Evolutionary conservation across 345 rosid genomes (phyloP).

Genomic region (Boechera divaricarpa): DNA sequence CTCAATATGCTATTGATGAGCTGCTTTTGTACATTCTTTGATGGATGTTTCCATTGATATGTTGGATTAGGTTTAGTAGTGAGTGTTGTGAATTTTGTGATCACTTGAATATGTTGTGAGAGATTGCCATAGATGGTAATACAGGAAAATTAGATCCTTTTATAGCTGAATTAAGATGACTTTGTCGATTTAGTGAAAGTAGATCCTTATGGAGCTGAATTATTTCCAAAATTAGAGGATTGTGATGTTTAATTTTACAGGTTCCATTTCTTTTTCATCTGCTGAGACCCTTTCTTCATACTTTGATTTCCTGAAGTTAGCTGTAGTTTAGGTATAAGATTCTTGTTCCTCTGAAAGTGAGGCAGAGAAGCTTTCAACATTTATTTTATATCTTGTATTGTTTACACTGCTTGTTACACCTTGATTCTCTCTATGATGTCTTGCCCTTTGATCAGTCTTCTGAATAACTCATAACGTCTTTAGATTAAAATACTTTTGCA

Average conservation of each 20-base stretch:
- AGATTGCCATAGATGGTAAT: slow-evolving; percentile 25
- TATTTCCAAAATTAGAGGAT: neutral
- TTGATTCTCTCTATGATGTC: too few relatives aligned
- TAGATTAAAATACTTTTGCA: neutral
- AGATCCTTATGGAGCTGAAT: neutral
- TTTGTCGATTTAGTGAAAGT: neutral
- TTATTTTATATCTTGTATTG: neutral
- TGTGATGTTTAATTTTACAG: neutral
- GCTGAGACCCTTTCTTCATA: slow-evolving; percentile 6
- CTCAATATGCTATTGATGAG: neutral
- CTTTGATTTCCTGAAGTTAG: slow-evolving; percentile 3
- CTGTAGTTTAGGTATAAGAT: neutral
- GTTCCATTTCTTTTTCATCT: neutral
- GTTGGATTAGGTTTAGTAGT: slow-evolving; percentile 27
- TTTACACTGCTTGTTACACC: too few relatives aligned
- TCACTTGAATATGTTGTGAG: slow-evolving; percentile 11
- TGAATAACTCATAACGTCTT: neutral
- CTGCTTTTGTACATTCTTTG: slow-evolving; percentile 17
- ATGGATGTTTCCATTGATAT: slow-evolving; percentile 8
- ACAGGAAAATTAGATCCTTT: neutral
- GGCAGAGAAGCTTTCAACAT: neutral
- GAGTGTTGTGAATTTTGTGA: slow-evolving; percentile 11
- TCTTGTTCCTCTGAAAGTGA: neutral
- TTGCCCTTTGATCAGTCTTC: too few relatives aligned
- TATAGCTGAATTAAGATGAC: neutral